Base-by-base conservation (phyloP, 2,329 filamentous ascomycete species). In the Verticillium albo-atrum region DNA sequence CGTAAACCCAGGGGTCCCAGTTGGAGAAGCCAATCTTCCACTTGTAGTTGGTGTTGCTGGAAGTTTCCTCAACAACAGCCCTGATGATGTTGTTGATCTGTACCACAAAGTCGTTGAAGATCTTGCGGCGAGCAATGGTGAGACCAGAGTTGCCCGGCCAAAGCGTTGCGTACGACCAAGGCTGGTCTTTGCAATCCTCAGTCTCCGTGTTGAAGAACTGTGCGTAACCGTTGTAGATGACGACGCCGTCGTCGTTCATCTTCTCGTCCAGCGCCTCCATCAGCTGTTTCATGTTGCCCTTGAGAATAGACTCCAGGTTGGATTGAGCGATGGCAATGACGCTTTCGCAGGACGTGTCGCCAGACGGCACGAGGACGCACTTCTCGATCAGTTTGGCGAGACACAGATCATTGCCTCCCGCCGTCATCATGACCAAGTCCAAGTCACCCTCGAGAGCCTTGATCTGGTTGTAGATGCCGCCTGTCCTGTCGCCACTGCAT, bases 401-500 rank as follows among this genome's bases (percentile, higher is more conserved):
- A 55, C 73, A 75, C 3, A 75, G 61, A 56, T 75, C 73, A 52
- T 76, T 76, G 2, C 73, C 74, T 20, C 73, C 72, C 1, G 71
- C 74, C 1, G 73, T 75, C 65, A 76, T 28, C 6, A 70, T 67
- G 9, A 75, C 68, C 26, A 76, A 42, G 60, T 76, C 70, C n/a
- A 72, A 54, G 15, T 68, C 58, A 23, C 61, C 62, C 1, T 68
- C 50, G 9, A 75, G 59, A 2, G 60, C 57, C 9, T 68, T 35
- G 3, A 63, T 63, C 60, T 73, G 69, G 20, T 70, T 56, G 53
- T 67, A 71, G 27, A 73, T 71, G 5, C 66, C 57, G 6, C 26
- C 61, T 1, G 68, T 62, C 6, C 61, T 59, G 57, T 70, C 72
- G 10, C 69, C 70, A 28, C 61, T 65, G 62, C 67, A 71, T 6